Evolutionary conservation across 768 basidiomycete genomes (phyloP).

Genomic region (Trametes cubensis): DNA sequence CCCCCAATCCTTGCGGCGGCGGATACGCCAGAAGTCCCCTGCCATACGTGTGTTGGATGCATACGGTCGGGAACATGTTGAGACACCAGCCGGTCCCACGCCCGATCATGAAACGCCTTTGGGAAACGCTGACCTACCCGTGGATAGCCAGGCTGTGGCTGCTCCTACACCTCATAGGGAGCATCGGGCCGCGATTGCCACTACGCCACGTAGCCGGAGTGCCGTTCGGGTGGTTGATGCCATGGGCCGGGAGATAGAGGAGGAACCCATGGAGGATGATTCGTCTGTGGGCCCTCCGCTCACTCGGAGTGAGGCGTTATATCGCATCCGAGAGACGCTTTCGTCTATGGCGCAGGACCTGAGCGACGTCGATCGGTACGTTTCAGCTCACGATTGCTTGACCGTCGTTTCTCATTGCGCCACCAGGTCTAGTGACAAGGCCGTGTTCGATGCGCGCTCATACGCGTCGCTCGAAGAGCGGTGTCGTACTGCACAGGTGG

Average conservation of each 20-base stretch:
- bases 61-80: constrained; percentile 54
- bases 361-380: constrained; percentile 60
- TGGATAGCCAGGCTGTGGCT: not conserved
- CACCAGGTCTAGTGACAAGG: constrained; percentile 43
- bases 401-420: constrained; percentile 3
- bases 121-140: not conserved
- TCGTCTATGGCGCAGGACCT: constrained; percentile 58
- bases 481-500: constrained; percentile 54
- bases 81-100: not conserved
- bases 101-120: not conserved
- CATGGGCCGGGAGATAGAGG: constrained; percentile 63
- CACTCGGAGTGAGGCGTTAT: constrained; percentile 54
- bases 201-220: constrained; percentile 40
- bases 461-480: constrained; percentile 50
- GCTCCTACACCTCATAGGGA: constrained; percentile 13
- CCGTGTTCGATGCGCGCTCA: constrained; percentile 48
- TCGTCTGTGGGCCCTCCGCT: constrained; percentile 29
- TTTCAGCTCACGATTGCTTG: not conserved
- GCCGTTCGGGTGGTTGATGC: constrained; percentile 66
- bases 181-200: constrained; percentile 16
- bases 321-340: constrained; percentile 60
- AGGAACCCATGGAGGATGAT: constrained; percentile 29
- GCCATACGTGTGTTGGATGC: constrained; percentile 71
- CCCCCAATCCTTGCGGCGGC: constrained; percentile 34
- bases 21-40: constrained; percentile 47